phyloP scores from a whole-genome alignment of 305 asterid species.

The Fraxinus sp. region DNA sequence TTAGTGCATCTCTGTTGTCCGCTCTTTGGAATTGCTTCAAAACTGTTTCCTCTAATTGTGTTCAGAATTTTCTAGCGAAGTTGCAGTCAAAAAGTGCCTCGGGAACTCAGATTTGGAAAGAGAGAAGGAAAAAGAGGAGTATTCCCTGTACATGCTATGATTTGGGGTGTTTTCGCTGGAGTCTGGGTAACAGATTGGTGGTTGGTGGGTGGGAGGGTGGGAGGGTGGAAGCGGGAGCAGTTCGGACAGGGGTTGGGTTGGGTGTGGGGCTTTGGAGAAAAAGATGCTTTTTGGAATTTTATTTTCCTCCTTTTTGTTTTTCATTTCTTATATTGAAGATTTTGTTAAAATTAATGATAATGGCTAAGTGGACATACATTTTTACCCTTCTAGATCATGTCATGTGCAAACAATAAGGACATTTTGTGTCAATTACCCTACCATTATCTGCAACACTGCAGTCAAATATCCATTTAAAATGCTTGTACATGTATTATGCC shows the following conservation, averaged over 20 bases:
- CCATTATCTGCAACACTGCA: neutral
- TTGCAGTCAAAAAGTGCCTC: slow-evolving; percentile 38
- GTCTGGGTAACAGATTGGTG: neutral
- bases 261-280: neutral
- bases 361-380: neutral
- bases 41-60: slow-evolving; percentile 20
- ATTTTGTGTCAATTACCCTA: neutral
- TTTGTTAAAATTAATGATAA: neutral
- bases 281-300: neutral
- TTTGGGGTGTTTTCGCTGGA: neutral
- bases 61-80: slow-evolving; percentile 15
- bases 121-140: slow-evolving; percentile 29
- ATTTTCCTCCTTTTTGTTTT: no score
- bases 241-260: neutral
- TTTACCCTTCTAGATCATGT: neutral
- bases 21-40: slow-evolving; percentile 11
- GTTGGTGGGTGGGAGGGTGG: no score
- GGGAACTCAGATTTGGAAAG: slow-evolving; percentile 33
- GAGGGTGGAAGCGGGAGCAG: no score
- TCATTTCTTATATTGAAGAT: no score
- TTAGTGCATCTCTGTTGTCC: slow-evolving; percentile 19
- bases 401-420: neutral
- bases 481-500: neutral
- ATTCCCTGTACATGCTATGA: slow-evolving; percentile 29
- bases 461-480: neutral